These are phyloP conservation scores for Prunus armeniaca DNA, from an alignment of 306 rosid species.

Conservation along the genomic window DNA sequence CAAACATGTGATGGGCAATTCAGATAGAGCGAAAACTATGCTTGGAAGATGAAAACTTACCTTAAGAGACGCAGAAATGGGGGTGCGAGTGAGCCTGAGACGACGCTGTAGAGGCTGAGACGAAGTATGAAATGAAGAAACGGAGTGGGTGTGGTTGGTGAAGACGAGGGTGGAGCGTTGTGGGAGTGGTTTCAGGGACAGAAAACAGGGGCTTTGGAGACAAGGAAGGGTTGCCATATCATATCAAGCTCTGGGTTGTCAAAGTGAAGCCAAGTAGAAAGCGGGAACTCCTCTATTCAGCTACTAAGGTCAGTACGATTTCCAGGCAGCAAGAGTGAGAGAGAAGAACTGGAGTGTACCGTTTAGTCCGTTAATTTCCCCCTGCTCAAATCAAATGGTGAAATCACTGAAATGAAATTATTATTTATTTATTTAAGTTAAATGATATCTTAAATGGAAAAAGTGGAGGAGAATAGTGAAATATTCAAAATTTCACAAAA, in stretches of 20 bases:
- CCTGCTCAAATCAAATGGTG: background rate
- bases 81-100: slow-evolving; percentile 18
- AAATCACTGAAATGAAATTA: too few relatives aligned
- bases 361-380: background rate
- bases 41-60: slow-evolving; percentile 21
- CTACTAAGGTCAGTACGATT: background rate
- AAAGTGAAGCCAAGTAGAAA: background rate
- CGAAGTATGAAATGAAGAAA: slow-evolving; percentile 26
- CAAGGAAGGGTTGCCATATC: slow-evolving; percentile 45
- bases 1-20: slow-evolving; percentile 31
- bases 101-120: slow-evolving; percentile 33
- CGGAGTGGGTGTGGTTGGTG: slow-evolving; percentile 17
- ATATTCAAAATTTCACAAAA: too few relatives aligned
- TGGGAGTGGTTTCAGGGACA: slow-evolving; percentile 28
- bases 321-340: background rate
- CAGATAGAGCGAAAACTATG: background rate
- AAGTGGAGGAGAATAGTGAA: too few relatives aligned
- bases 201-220: slow-evolving; percentile 30
- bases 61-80: slow-evolving; percentile 42
- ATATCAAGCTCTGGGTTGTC: background rate
- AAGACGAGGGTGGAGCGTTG: slow-evolving; percentile 26
- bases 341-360: background rate
- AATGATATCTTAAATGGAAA: too few relatives aligned
- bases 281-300: background rate
- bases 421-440: too few relatives aligned